phyloP scores from a whole-genome alignment of 768 basidiomycete species.

The Gymnopilus dilepis region DNA sequence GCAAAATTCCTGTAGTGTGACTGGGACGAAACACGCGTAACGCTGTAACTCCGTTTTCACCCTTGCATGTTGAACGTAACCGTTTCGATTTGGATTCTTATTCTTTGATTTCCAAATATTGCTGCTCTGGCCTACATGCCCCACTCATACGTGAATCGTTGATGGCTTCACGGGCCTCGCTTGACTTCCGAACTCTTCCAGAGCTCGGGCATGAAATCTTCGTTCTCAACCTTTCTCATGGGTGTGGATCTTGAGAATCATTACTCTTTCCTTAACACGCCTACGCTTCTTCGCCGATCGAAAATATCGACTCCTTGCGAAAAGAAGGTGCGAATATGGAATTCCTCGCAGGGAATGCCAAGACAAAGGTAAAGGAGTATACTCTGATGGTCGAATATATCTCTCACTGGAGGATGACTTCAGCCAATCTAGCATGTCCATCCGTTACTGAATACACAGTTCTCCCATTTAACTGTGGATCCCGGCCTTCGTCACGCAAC shows the following conservation, averaged over 20 bases:
- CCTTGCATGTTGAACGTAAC: no score
- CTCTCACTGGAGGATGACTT: background rate
- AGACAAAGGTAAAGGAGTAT: background rate
- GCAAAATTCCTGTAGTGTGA: no score
- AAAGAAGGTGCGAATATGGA: background rate
- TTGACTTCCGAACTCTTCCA: no score
- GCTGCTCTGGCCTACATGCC: no score
- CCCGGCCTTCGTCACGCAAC: background rate
- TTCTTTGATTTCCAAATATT: no score
- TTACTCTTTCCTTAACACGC: background rate
- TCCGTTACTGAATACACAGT: background rate
- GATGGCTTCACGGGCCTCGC: background rate
- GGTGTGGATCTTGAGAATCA: background rate
- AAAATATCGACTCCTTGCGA: background rate
- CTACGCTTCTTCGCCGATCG: background rate
- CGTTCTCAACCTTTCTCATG: background rate
- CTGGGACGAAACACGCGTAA: no score
- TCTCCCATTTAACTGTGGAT: background rate
- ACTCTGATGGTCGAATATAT: background rate
- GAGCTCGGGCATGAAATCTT: no score
- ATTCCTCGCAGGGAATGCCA: background rate
- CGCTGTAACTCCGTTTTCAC: no score
- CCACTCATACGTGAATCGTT: no score
- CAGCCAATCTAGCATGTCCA: background rate
- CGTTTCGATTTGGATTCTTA: background rate